A percentile compares a stretch with the other conserved stretches of the same genome.
phyloP scores from a whole-genome alignment of 2,329 filamentous ascomycete genomes.

The Aphanocladium album region DNA sequence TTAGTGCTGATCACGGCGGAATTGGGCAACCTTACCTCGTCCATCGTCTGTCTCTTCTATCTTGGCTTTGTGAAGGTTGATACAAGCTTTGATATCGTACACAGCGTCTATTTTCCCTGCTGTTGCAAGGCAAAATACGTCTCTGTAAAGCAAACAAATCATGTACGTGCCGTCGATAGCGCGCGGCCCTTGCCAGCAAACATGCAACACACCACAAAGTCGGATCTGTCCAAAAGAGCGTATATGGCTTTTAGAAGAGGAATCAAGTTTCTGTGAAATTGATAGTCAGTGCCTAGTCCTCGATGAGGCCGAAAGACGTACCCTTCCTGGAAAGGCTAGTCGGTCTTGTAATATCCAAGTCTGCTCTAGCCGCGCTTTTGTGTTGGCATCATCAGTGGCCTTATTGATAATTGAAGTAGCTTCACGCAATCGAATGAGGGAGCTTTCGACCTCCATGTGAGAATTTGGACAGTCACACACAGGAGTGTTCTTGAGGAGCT shows the following conservation, averaged over 20 bases:
- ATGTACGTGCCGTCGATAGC: constrained; percentile 73
- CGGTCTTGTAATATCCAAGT: constrained; percentile 83
- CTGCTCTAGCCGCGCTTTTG: constrained; percentile 67
- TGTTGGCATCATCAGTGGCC: constrained; percentile 70
- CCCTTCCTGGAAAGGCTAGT: constrained; percentile 67
- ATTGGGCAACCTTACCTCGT: constrained; percentile 47
- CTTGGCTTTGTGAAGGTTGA: constrained; percentile 60
- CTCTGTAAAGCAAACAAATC: constrained; percentile 77
- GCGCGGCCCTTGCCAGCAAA: constrained; percentile 71
- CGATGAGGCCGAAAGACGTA: constrained; percentile 33
- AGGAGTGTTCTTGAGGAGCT: constrained; percentile 77
- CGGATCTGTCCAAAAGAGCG: constrained; percentile 74
- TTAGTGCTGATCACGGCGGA: not conserved
- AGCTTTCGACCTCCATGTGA: constrained; percentile 72
- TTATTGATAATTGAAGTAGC: constrained; percentile 76
- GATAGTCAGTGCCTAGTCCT: not conserved
- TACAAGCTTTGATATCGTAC: constrained; percentile 70
- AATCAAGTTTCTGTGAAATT: constrained; percentile 41
- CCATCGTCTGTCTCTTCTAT: constrained; percentile 73
- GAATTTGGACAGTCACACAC: constrained; percentile 79
- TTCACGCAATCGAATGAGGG: constrained; percentile 66
- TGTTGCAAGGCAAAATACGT: constrained; percentile 71
- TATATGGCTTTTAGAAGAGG: constrained; percentile 59
- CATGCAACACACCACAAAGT: constrained; percentile 77
- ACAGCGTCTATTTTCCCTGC: constrained; percentile 58